Base-by-base conservation (phyloP, 176 grass and related monocot species). In the Carex scoparia region DNA sequence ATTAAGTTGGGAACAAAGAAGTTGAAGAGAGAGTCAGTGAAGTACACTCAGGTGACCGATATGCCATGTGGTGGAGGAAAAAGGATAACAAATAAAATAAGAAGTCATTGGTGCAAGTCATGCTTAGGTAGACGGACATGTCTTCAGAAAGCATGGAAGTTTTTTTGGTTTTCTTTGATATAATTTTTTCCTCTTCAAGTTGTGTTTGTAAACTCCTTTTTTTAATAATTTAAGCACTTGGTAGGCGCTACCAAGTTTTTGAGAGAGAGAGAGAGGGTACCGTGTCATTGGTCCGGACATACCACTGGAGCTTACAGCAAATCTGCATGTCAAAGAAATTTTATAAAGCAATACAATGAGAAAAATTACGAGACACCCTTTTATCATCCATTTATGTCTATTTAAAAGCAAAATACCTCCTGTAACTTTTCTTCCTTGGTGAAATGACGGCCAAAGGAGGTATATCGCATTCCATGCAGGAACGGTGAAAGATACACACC, bases 401-500 rank as follows among this genome's bases (percentile, higher is more conserved):
- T 69, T 53, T 67, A 35, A 55, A 67, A 77, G 32, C 71, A 79
- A 65, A 59, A 73, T 87, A 92, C 93, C 88, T 95, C 86, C 76
- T 82, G 69, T 33, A 95, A 88, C 83, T 92, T 95, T 67, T 95
- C 93, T 79, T 81, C 76, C 80, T 95, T 90, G 12, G 90, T 95
- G 71, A 95, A 95, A 89, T 95, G 93, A 31, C 93, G 90, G 44
- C 93, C 93, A 79, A 92, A 95, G 61, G 93, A 95, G 70, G 90
- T 95, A 76, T 95, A 95, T 58, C 88, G 88, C 88, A 84, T 91
- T 40, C 93, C 93, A 92, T 95, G 87, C 64, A 92, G 58, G 80
- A 92, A 95, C 71, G 93, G 93, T 81, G 88, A 89, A 55, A 95
- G 88, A 88, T 92, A 92, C 56, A 92, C 93, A 73, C 64, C 92